Percentiles rank a stretch among this genome's conserved stretches.
phyloP scores from a whole-genome alignment of 1,139 yeast species.

The Ogataea hybrid region DNA sequence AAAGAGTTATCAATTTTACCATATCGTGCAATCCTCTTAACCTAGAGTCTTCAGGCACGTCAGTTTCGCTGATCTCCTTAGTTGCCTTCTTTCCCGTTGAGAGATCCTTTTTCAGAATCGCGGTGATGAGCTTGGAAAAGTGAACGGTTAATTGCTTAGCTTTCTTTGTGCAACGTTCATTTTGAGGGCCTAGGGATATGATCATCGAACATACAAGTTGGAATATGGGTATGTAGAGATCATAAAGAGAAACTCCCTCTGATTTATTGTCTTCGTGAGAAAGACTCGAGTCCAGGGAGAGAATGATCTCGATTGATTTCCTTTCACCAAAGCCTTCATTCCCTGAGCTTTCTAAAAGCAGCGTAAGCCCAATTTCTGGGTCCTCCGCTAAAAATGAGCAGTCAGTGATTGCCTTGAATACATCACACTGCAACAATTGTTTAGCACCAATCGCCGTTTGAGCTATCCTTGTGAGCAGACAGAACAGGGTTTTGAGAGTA shows the following conservation, averaged over 20 bases:
- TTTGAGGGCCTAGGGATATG: conserved; percentile 77
- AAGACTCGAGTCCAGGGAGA: conserved; percentile 53
- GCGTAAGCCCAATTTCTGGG: conserved; percentile 73
- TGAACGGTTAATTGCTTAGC: conserved; percentile 52
- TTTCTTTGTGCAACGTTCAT: conserved; percentile 58
- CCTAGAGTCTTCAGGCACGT: not conserved
- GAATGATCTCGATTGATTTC: conserved; percentile 38
- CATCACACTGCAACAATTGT: conserved; percentile 69
- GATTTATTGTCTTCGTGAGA: conserved; percentile 26
- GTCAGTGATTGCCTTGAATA: conserved; percentile 59
- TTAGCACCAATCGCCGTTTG: conserved; percentile 76
- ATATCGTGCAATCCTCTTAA: not conserved
- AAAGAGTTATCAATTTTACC: conserved; percentile 6
- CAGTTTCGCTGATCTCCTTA: conserved; percentile 12
- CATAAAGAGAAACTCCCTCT: conserved; percentile 52
- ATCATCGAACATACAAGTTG: conserved; percentile 69
- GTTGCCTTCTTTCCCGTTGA: conserved; percentile 33
- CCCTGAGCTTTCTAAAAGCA: conserved; percentile 31
- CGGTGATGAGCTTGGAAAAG: too few relatives aligned
- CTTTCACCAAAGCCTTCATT: conserved; percentile 31
- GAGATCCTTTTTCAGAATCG: conserved; percentile 67
- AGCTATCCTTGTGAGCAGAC: conserved; percentile 70
- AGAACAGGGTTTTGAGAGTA: too few relatives aligned
- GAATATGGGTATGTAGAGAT: conserved; percentile 72
- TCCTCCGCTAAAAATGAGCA: conserved; percentile 64